phyloP scores from a whole-genome alignment of 129 eudicot species.

The Heracleum sosnowskyi region DNA sequence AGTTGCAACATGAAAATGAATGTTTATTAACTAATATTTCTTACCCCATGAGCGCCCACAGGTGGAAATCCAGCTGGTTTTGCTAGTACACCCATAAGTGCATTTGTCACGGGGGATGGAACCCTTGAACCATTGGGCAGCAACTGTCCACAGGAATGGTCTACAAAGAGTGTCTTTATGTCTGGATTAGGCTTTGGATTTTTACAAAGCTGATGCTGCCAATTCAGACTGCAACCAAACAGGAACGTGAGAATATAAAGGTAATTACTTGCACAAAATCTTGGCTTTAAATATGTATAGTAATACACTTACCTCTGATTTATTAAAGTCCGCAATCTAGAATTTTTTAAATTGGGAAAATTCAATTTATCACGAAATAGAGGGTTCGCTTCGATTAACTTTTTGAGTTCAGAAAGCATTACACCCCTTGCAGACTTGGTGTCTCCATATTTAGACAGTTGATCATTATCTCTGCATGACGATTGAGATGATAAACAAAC shows the following conservation, averaged over 20 bases:
- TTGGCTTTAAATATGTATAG: neutral
- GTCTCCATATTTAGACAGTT: conserved; percentile 56
- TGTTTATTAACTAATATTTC: conserved; percentile 9
- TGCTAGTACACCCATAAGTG: conserved; percentile 45
- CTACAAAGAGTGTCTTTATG: conserved; percentile 1
- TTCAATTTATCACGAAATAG: conserved; percentile 49
- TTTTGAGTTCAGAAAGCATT: conserved; percentile 34
- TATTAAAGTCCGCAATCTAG: neutral
- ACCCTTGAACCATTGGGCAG: conserved; percentile 64
- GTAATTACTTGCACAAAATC: neutral
- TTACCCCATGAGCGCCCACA: conserved; percentile 70
- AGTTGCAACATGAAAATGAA: neutral
- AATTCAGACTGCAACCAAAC: conserved; percentile 9
- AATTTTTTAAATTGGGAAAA: conserved; percentile 3
- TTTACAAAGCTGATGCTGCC: conserved; percentile 17
- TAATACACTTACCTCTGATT: conserved; percentile 1
- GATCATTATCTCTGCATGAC: conserved; percentile 48
- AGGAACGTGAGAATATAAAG: neutral
- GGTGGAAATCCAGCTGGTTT: conserved; percentile 61
- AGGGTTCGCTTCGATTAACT: conserved; percentile 52
- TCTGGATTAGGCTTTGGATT: conserved; percentile 8
- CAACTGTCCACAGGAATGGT: conserved; percentile 2
- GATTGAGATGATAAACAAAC: neutral
- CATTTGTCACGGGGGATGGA: conserved; percentile 62
- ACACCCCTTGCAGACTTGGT: conserved; percentile 44